phyloP scores from a whole-genome alignment of 371 early-diverging fungal genomes.

The Mucor sp. region DNA sequence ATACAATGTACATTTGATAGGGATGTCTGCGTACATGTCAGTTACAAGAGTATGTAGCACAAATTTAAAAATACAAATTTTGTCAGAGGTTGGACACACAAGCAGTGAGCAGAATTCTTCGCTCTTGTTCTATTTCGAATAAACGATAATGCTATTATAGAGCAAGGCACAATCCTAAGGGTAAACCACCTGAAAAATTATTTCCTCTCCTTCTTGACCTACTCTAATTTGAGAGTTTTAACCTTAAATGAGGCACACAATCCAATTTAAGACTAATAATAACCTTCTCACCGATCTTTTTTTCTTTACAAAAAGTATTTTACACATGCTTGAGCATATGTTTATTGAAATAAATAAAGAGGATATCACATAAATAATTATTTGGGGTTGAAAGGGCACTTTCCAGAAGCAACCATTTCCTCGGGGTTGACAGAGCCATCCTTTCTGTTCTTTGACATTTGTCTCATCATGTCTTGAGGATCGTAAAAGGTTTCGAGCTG shows the following conservation, averaged over 20 bases:
- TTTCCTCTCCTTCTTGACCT: not conserved
- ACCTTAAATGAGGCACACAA: not conserved
- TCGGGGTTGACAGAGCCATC: constrained; percentile 16
- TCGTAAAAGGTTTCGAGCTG: constrained; percentile 55
- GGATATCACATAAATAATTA: not conserved
- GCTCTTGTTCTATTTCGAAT: not conserved
- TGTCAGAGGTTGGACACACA: not conserved
- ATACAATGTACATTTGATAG: too few relatives aligned
- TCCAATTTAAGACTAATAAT: not conserved
- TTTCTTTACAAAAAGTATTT: not conserved
- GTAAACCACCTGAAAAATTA: not conserved
- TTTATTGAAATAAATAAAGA: constrained; percentile 1
- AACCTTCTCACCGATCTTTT: not conserved
- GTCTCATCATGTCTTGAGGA: constrained; percentile 46
- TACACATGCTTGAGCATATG: not conserved
- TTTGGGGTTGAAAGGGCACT: constrained; percentile 49
- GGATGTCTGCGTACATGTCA: not conserved
- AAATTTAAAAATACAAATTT: not conserved
- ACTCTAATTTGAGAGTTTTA: not conserved
- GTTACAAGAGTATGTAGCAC: not conserved
- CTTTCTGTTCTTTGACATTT: constrained; percentile 48
- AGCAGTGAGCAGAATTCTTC: not conserved
- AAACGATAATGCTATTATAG: not conserved
- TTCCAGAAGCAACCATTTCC: constrained; percentile 21
- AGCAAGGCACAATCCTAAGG: not conserved